Evolutionary conservation across 805 yeast species (phyloP).

Genomic region (Wickerhamiella occidentalis): DNA sequence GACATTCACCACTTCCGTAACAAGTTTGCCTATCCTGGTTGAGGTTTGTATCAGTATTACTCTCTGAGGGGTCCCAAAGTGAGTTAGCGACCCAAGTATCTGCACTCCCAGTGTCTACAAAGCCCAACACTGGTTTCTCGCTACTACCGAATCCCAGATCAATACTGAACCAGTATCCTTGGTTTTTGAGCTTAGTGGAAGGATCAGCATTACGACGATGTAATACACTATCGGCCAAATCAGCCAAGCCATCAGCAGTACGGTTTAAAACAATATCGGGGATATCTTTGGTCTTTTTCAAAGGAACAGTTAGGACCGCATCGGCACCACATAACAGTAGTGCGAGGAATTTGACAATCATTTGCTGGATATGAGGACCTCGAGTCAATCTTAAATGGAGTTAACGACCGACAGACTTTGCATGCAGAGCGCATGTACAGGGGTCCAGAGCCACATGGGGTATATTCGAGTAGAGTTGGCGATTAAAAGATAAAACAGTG

Average conservation of each 20-base stretch:
- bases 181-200: background rate
- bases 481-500: no score
- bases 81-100: background rate
- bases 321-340: background rate
- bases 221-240: background rate
- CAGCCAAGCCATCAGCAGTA: background rate
- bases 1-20: slow-evolving; percentile 36
- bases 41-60: slow-evolving; percentile 13
- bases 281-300: background rate
- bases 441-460: background rate
- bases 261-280: background rate
- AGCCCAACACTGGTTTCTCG: background rate
- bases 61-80: slow-evolving; percentile 23
- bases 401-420: background rate
- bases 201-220: background rate
- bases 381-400: background rate
- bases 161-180: background rate
- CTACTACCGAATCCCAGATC: background rate
- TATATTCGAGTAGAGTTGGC: no score
- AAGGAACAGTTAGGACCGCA: background rate
- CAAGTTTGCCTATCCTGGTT: slow-evolving; percentile 18
- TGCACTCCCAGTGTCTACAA: slow-evolving; percentile 7
- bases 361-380: background rate
- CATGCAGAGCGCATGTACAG: background rate
- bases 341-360: background rate